Base-by-base conservation (phyloP, 2,329 filamentous ascomycete genomes). In the Botrytis tulipae region DNA sequence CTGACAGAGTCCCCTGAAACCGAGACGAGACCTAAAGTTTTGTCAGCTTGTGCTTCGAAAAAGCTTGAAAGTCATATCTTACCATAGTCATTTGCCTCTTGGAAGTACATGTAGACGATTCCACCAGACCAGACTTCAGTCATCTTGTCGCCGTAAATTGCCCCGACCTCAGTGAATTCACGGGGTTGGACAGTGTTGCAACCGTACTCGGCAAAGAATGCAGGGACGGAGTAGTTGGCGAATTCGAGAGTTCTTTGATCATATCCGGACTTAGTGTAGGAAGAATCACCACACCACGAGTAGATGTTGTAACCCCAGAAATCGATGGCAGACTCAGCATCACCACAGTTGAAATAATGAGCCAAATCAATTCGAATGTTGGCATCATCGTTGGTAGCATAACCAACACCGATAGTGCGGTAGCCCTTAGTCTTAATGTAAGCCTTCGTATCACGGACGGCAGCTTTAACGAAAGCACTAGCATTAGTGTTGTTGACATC, bases 241-340 rank as follows among this genome's bases (percentile, higher is more conserved):
- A 98, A 99, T 85, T 98, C 95, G 77, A 93, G 83, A 78, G 94
- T 94, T 82, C 95, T 92, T 73, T 90, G 87, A 77, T 91, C 87
- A 84, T 95, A 99, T 72, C 94, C 93, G 5, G 96, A 98, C 74
- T 87, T 81, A 51, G 86, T 81, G 85, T 92, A 96, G 80, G 86
- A 89, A 81, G 93, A 97, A 78, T 95, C 83, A 78, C 95, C 96
- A 83, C 96, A 99, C 96, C 96, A 99, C 71, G 95, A 97, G 88
- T 99, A 99, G 85, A 98, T 97, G 88, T 99, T 99, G 91, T 98
- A 98, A 74, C 96, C 96, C 93, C 95, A 99, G 87, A 97, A 98
- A 84, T 99, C 96, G 77, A 98, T 97, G 75, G 92, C 83, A 80
- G 84, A 84, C 14, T 86, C 84, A 48, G 86, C 82, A 75, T 89